Conservation (phyloP, 148 eudicot genomes). For the Talinum fruticosum region DNA sequence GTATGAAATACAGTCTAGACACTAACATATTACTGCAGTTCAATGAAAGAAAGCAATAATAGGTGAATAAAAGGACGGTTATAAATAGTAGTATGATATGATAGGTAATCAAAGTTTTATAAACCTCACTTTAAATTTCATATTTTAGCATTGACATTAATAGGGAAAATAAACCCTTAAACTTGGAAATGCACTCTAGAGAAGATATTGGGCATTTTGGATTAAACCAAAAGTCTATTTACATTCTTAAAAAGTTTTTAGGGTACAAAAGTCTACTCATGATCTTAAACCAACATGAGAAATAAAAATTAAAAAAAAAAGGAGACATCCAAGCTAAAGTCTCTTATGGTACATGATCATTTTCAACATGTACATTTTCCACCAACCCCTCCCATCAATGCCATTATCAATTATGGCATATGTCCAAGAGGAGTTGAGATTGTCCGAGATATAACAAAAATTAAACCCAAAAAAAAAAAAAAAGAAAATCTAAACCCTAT, state of each 20-base stretch:
- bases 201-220: neutral
- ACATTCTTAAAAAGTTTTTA: too few species aligned
- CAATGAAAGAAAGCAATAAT: too few species aligned
- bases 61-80: too few species aligned
- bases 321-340: neutral
- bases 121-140: too few species aligned
- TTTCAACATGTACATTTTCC: conserved; percentile 31
- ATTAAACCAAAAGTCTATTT: neutral
- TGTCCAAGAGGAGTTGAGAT: conserved; percentile 2
- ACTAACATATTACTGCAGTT: too few species aligned
- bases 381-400: conserved; percentile 28
- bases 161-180: too few species aligned
- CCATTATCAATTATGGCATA: conserved; percentile 4
- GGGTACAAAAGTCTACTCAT: conserved; percentile 17
- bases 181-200: too few species aligned
- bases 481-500: conserved; percentile 11
- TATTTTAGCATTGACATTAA: too few species aligned
- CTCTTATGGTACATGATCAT: conserved; percentile 19
- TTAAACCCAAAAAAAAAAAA: neutral
- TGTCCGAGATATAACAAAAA: neutral
- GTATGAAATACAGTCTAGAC: too few species aligned
- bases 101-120: too few species aligned
- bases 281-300: conserved; percentile 6
- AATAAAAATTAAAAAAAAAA: neutral
- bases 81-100: too few species aligned